Conservation (phyloP, 441 rosid genomes). For the Mallotus repandus region DNA sequence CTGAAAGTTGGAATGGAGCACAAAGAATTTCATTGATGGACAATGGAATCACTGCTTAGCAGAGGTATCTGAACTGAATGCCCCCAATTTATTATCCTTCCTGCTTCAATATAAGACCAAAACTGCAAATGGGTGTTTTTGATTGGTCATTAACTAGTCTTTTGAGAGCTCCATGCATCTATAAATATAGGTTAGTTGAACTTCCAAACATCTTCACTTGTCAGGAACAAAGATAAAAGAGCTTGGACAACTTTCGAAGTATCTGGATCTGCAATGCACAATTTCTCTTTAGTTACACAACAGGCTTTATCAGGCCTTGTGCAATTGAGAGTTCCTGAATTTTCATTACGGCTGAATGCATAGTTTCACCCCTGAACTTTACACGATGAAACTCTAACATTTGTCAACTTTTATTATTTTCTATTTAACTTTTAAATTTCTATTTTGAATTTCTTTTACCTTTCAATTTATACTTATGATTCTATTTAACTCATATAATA, state of each 20-base stretch:
- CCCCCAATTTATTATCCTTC: constrained; percentile 35
- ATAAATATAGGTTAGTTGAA: constrained; percentile 35
- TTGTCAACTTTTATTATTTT: too few species aligned
- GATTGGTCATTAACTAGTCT: constrained; percentile 50
- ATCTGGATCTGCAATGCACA: constrained; percentile 44
- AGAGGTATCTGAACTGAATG: constrained; percentile 31
- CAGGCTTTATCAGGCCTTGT: constrained; percentile 25
- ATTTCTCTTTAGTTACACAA: constrained; percentile 38
- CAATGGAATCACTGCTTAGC: constrained; percentile 38
- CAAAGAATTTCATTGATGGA: constrained; percentile 41
- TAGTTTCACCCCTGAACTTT: too few species aligned
- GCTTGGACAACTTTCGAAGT: constrained; percentile 34
- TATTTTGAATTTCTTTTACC: too few species aligned
- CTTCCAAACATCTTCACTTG: constrained; percentile 38
- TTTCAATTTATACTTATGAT: too few species aligned
- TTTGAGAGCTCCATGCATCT: constrained; percentile 37
- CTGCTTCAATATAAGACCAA: constrained; percentile 46
- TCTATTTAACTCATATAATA: too few species aligned
- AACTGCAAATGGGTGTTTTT: constrained; percentile 34
- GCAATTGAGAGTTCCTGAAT: constrained; percentile 35
- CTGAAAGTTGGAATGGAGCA: constrained; percentile 40
- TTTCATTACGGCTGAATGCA: too few species aligned
- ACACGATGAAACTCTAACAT: too few species aligned
- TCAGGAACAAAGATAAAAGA: constrained; percentile 44
- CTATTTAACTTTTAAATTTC: too few species aligned